phyloP scores from a whole-genome alignment of 768 basidiomycete species.

The Coprinopsis marcescibilis region DNA sequence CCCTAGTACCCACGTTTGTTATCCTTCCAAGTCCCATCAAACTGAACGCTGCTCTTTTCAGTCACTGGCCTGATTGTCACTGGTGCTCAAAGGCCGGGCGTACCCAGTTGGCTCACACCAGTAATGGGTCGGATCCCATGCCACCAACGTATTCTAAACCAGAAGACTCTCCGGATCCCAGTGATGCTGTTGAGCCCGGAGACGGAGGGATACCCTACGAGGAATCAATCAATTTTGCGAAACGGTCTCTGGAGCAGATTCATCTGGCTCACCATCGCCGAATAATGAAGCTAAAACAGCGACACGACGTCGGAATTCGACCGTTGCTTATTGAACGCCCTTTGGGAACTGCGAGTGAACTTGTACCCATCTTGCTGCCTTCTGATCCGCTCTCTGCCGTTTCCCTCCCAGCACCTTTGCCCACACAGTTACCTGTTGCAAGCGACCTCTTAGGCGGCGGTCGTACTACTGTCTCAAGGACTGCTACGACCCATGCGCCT shows the following conservation, averaged over 20 bases:
- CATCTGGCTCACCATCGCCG: not conserved
- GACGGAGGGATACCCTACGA: constrained; percentile 8
- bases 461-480: not conserved
- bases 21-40: constrained; percentile 12
- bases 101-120: constrained; percentile 20
- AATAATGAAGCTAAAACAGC: not conserved
- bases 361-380: no score
- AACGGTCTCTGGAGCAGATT: not conserved
- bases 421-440: no score
- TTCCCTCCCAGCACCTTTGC: no score
- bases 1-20: constrained; percentile 37
- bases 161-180: constrained; percentile 1
- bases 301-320: not conserved
- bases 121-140: constrained; percentile 14
- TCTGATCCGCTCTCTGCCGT: no score
- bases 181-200: not conserved
- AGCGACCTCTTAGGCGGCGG: not conserved
- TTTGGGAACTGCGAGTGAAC: no score
- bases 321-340: no score
- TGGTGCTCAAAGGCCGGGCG: constrained; percentile 33
- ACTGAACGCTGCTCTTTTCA: constrained; percentile 12
- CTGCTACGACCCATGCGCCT: constrained; percentile 17
- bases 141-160: constrained; percentile 8
- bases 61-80: constrained; percentile 52
- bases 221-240: constrained; percentile 9